phyloP scores from a whole-genome alignment of 345 rosid genomes.

The Anacardium occidentale region DNA sequence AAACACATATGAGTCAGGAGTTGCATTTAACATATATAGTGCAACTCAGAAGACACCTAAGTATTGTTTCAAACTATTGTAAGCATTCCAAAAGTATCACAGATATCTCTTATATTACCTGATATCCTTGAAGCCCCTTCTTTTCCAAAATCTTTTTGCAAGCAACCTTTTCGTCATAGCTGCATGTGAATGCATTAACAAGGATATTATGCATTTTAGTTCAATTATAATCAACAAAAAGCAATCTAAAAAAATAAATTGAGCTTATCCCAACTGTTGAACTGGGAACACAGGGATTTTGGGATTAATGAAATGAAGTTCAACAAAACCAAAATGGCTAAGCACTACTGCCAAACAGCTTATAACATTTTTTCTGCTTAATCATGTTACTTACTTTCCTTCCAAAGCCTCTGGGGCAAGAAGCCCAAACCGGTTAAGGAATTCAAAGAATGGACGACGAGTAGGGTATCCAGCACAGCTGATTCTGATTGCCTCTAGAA shows the following conservation, averaged over 20 bases:
- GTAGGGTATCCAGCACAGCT: constrained; percentile 99
- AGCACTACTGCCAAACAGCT: constrained; percentile 3
- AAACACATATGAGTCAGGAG: not conserved
- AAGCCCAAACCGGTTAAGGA: constrained; percentile 86
- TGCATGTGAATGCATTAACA: constrained; percentile 34
- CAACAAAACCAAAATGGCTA: constrained; percentile 1
- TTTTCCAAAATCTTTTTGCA: constrained; percentile 76
- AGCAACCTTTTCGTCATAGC: constrained; percentile 77
- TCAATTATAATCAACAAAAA: constrained; percentile 12
- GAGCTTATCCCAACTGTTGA: not conserved
- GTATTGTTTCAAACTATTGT: not conserved
- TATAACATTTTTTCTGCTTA: constrained; percentile 2
- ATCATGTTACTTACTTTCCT: constrained; percentile 64
- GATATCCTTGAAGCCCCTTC: constrained; percentile 86
- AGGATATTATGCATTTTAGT: constrained; percentile 17
- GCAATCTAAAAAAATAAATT: not conserved
- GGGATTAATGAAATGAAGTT: constrained; percentile 1
- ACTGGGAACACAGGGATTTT: not conserved
- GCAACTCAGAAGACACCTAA: not conserved
- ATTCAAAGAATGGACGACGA: constrained; percentile 87
- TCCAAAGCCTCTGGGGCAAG: constrained; percentile 64
- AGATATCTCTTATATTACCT: constrained; percentile 44
- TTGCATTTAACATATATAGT: not conserved
- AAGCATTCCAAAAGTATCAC: constrained; percentile 13
- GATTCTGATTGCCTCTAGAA: constrained; percentile 92